These are phyloP conservation scores for Phytophthora sojae DNA, from an alignment of 352 stramenopile species.

Conservation along the genomic window DNA sequence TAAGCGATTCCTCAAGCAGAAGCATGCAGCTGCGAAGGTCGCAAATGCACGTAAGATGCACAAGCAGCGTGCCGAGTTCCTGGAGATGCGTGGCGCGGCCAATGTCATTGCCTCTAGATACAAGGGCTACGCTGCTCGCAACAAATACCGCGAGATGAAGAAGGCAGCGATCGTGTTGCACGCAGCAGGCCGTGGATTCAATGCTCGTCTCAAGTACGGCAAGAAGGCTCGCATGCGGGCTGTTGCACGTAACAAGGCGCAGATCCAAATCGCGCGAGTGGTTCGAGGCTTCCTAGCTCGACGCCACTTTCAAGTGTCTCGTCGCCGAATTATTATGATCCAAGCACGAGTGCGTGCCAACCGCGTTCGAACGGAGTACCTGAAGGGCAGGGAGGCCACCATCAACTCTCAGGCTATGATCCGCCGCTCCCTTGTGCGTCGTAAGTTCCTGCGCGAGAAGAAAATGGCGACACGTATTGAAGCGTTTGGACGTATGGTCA, in stretches of 20 bases:
- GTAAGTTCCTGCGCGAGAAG: constrained; percentile 83
- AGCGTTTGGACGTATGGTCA: constrained; percentile 85
- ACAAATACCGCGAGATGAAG: constrained; percentile 78
- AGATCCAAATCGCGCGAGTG: constrained; percentile 80
- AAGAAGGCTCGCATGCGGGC: constrained; percentile 86
- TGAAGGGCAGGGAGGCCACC: constrained; percentile 86
- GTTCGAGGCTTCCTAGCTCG: constrained; percentile 76
- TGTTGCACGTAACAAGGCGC: constrained; percentile 76
- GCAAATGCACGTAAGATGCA: constrained; percentile 78
- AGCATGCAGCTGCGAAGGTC: constrained; percentile 73
- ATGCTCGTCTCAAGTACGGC: constrained; percentile 86
- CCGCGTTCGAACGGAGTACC: constrained; percentile 86
- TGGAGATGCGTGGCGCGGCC: constrained; percentile 66
- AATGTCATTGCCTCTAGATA: constrained; percentile 80
- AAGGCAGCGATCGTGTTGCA: constrained; percentile 80
- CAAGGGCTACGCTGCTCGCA: constrained; percentile 70
- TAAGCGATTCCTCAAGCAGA: constrained; percentile 73
- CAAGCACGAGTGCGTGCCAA: constrained; percentile 88
- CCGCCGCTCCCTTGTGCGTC: constrained; percentile 75
- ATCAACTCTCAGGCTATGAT: constrained; percentile 92
- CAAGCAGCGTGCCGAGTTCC: constrained; percentile 66
- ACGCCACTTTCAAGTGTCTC: constrained; percentile 57
- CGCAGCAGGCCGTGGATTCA: constrained; percentile 78
- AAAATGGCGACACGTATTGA: constrained; percentile 90
- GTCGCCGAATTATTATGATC: constrained; percentile 85